Conservation (phyloP, 2,329 filamentous ascomycete species). For the Microascus cirrosus region DNA sequence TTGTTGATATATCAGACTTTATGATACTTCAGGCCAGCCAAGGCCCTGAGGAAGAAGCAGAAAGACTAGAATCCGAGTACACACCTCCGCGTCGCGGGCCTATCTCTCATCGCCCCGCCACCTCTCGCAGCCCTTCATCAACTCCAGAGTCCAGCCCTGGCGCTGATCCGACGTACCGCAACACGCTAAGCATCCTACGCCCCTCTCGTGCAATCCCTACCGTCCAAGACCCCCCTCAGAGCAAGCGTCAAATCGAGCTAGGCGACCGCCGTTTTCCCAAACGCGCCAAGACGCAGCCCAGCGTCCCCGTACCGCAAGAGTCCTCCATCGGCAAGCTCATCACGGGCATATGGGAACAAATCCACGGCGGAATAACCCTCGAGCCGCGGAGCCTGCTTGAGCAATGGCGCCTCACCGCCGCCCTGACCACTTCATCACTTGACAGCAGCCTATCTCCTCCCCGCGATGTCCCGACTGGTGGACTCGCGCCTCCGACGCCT, state of each 20-base stretch:
- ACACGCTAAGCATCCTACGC: neutral
- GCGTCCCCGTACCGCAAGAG: conserved; percentile 9
- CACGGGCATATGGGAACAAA: conserved; percentile 20
- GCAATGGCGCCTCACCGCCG: conserved; percentile 12
- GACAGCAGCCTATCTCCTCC: neutral
- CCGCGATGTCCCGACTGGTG: too few relatives aligned
- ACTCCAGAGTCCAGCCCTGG: neutral
- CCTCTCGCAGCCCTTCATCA: too few relatives aligned
- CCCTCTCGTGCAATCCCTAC: neutral
- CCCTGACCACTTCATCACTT: neutral
- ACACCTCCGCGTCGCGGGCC: neutral
- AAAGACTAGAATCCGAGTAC: neutral
- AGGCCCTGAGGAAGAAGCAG: neutral
- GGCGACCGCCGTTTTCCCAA: conserved; percentile 12
- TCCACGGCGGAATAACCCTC: conserved; percentile 16
- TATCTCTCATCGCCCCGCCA: neutral
- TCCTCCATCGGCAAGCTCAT: conserved; percentile 17
- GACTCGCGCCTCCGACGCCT: neutral
- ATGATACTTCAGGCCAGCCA: neutral
- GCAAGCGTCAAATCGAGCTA: conserved; percentile 15
- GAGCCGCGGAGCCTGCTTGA: conserved; percentile 16
- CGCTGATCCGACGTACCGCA: neutral
- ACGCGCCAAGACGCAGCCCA: conserved; percentile 13
- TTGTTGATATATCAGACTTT: neutral
- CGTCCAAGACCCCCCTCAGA: neutral